A percentile compares a stretch with the other conserved stretches of the same genome.
These are phyloP conservation scores for Fusarium armeniacum DNA, from an alignment of 2,329 filamentous ascomycete species.

Conservation along the genomic window DNA sequence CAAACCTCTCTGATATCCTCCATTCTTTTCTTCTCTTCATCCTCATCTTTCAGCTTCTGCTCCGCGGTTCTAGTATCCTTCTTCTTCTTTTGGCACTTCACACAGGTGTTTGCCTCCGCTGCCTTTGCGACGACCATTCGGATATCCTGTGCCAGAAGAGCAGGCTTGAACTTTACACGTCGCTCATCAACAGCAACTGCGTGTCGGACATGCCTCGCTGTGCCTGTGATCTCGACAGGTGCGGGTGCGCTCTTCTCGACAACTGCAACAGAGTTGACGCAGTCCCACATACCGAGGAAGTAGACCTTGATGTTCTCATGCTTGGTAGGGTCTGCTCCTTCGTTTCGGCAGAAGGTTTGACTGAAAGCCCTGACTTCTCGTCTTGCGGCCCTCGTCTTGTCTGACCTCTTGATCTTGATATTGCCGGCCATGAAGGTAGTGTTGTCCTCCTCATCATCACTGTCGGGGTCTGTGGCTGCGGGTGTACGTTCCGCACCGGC, in stretches of 20 bases:
- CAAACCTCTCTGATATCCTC: conserved; percentile 63
- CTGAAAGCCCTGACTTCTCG: conserved; percentile 61
- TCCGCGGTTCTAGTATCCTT: background rate
- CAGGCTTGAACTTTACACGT: conserved; percentile 68
- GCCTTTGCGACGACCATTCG: conserved; percentile 36
- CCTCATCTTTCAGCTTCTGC: conserved; percentile 17
- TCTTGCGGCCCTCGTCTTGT: background rate
- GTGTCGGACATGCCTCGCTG: conserved; percentile 63
- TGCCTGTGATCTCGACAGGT: conserved; percentile 56
- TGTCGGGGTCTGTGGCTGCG: background rate
- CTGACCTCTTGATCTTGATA: background rate
- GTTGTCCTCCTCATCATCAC: background rate
- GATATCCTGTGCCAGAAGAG: conserved; percentile 61
- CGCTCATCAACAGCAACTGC: conserved; percentile 67
- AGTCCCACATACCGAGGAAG: conserved; percentile 69
- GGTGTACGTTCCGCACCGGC: background rate
- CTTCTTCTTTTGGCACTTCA: no score
- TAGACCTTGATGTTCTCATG: conserved; percentile 61
- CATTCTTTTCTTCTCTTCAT: conserved; percentile 3
- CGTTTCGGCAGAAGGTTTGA: conserved; percentile 61
- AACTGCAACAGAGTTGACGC: conserved; percentile 64
- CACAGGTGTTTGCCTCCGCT: no score
- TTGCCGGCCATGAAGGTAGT: background rate
- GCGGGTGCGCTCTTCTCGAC: conserved; percentile 55
- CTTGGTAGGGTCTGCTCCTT: conserved; percentile 17